phyloP scores from a whole-genome alignment of 441 rosid species.

The Raphanus hybrid region DNA sequence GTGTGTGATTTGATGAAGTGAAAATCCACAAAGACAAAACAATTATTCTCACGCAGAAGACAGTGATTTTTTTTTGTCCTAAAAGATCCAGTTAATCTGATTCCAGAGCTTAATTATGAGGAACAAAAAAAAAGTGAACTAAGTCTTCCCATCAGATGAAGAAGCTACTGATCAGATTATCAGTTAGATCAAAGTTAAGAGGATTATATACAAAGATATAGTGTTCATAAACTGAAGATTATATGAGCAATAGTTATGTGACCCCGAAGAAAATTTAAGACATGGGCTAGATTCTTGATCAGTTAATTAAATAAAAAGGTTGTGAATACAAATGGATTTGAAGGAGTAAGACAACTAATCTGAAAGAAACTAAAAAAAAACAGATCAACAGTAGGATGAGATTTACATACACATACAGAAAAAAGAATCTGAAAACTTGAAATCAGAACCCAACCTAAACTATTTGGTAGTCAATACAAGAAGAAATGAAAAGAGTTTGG shows the following conservation, averaged over 20 bases:
- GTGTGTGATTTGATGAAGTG: conserved; percentile 45
- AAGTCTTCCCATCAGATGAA: conserved; percentile 25
- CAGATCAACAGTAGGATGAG: conserved; percentile 21
- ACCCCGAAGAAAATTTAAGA: neutral
- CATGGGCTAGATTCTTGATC: neutral
- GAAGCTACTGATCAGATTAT: neutral
- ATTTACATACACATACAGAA: neutral
- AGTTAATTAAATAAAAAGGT: neutral
- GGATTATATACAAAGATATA: conserved; percentile 30
- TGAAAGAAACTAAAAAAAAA: neutral
- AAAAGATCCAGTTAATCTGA: conserved; percentile 28
- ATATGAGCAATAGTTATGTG: neutral
- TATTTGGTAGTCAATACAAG: conserved; percentile 8
- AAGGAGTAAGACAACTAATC: conserved; percentile 16
- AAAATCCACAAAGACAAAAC: conserved; percentile 47
- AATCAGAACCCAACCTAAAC: conserved; percentile 10
- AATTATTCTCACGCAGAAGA: conserved; percentile 35
- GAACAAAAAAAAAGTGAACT: neutral
- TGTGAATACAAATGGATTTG: neutral
- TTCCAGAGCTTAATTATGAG: conserved; percentile 51
- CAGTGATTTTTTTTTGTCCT: neutral
- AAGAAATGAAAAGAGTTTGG: neutral
- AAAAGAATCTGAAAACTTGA: conserved; percentile 27
- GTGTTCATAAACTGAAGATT: conserved; percentile 18
- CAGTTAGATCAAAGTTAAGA: conserved; percentile 7